Evolutionary conservation across 1,284 basidiomycete species (phyloP).

Genomic region (Xerocomus minutiporus): DNA sequence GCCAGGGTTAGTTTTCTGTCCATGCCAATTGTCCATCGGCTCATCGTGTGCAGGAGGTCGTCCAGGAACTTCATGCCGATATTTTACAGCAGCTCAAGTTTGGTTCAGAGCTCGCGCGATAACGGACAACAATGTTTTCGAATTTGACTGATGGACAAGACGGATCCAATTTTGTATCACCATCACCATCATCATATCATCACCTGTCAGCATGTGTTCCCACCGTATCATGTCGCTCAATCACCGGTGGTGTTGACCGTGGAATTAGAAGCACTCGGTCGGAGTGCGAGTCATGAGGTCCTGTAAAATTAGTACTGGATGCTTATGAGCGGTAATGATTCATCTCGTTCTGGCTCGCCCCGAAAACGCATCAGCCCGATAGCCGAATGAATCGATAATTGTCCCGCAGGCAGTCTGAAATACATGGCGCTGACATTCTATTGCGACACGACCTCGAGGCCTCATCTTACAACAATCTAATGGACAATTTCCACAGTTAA

Average conservation of each 20-base stretch:
- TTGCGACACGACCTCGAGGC: slow-evolving; percentile 6
- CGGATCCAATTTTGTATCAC: slow-evolving; percentile 1
- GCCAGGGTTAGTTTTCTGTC: slow-evolving; percentile 46
- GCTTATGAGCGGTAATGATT: slow-evolving; percentile 17
- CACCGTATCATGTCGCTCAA: slow-evolving; percentile 19
- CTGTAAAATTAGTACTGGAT: slow-evolving; percentile 7
- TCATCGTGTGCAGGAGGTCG: slow-evolving; percentile 40
- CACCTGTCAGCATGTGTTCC: slow-evolving; percentile 11
- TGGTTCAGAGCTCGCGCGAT: slow-evolving; percentile 23
- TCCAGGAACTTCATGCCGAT: slow-evolving; percentile 46
- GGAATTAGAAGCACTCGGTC: slow-evolving; percentile 8
- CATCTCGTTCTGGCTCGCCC: neutral
- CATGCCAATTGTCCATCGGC: neutral
- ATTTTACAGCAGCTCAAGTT: slow-evolving; percentile 36
- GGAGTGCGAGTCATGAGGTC: slow-evolving; percentile 10
- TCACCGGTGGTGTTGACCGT: slow-evolving; percentile 8
- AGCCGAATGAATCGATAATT: slow-evolving; percentile 2
- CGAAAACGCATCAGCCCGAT: neutral
- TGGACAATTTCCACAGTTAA: slow-evolving; percentile 82
- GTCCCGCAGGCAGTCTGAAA: slow-evolving; percentile 14
- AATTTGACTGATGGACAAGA: slow-evolving; percentile 25
- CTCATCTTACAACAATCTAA: slow-evolving; percentile 30
- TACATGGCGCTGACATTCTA: slow-evolving; percentile 23
- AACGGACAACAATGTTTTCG: slow-evolving; percentile 13
- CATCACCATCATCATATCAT: slow-evolving; percentile 4